phyloP scores from a whole-genome alignment of 345 rosid genomes.

The Rhizophora mangle region DNA sequence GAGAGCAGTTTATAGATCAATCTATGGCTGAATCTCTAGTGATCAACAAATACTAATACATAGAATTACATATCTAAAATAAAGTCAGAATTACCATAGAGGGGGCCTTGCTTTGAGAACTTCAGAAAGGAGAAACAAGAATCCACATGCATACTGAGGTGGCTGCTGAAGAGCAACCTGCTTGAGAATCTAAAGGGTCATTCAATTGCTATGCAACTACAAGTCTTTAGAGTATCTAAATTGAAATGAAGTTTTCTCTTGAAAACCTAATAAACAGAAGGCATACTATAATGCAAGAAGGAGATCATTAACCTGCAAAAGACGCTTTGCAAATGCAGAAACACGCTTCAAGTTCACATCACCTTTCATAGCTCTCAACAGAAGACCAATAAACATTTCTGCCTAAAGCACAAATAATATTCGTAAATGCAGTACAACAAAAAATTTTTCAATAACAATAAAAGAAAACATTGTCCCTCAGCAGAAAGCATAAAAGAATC shows the following conservation, averaged over 20 bases:
- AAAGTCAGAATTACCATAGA: conserved; percentile 52
- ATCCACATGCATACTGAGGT: conserved; percentile 91
- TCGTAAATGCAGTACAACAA: neutral
- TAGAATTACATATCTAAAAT: conserved; percentile 1
- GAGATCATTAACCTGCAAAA: conserved; percentile 64
- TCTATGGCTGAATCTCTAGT: neutral
- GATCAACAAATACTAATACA: neutral
- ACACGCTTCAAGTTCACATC: conserved; percentile 87
- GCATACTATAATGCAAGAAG: neutral
- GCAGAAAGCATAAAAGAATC: neutral
- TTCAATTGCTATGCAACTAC: neutral
- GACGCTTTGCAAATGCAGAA: conserved; percentile 82
- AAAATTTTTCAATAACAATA: neutral
- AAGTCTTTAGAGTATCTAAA: neutral
- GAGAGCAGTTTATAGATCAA: neutral
- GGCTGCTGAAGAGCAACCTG: conserved; percentile 97
- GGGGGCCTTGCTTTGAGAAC: conserved; percentile 85
- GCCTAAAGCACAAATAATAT: conserved; percentile 41
- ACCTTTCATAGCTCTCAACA: conserved; percentile 83
- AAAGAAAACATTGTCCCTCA: neutral
- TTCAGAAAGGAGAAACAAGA: conserved; percentile 90
- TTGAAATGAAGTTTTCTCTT: neutral
- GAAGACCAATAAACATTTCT: conserved; percentile 93
- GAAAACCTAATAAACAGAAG: neutral
- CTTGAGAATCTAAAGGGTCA: conserved; percentile 25